Conservation (phyloP, 2,329 filamentous ascomycete species). For the Colletotrichum destructivum region DNA sequence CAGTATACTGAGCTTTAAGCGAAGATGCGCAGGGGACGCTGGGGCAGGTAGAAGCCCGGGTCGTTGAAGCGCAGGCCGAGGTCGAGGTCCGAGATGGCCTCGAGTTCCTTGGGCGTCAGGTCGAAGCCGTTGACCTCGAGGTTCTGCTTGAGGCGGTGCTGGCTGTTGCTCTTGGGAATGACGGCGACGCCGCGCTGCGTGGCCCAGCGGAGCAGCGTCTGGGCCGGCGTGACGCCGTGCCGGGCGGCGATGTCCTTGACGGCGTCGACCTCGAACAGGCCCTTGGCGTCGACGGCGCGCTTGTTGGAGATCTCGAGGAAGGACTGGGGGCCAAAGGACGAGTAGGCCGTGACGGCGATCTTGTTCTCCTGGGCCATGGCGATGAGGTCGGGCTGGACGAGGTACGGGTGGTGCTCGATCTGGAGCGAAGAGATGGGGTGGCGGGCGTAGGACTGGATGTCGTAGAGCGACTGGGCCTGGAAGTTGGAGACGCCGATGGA, state of each 20-base stretch:
- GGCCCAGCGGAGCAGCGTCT: conserved; percentile 78
- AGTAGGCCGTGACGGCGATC: conserved; percentile 76
- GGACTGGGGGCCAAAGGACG: conserved; percentile 73
- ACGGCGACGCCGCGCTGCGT: conserved; percentile 76
- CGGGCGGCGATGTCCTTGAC: conserved; percentile 68
- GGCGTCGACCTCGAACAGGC: conserved; percentile 51
- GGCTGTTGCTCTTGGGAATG: conserved; percentile 75
- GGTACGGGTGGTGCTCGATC: conserved; percentile 80
- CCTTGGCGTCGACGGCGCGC: conserved; percentile 47
- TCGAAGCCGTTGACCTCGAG: conserved; percentile 71
- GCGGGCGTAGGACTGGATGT: conserved; percentile 72
- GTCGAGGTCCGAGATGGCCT: conserved; percentile 69
- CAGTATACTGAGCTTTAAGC: conserved; percentile 52
- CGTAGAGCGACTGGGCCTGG: conserved; percentile 70
- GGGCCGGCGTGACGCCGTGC: conserved; percentile 72
- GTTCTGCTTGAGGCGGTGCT: conserved; percentile 66
- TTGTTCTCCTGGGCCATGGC: conserved; percentile 69
- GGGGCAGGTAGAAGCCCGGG: conserved; percentile 57
- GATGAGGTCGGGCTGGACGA: conserved; percentile 71
- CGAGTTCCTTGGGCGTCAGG: conserved; percentile 67
- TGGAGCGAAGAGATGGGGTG: conserved; percentile 70
- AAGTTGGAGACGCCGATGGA: conserved; percentile 75
- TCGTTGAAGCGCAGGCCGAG: conserved; percentile 73
- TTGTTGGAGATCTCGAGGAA: conserved; percentile 53
- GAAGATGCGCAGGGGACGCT: conserved; percentile 68